These are phyloP conservation scores for Tylopilus sp. DNA, from an alignment of 768 basidiomycete species.

Conservation along the genomic window DNA sequence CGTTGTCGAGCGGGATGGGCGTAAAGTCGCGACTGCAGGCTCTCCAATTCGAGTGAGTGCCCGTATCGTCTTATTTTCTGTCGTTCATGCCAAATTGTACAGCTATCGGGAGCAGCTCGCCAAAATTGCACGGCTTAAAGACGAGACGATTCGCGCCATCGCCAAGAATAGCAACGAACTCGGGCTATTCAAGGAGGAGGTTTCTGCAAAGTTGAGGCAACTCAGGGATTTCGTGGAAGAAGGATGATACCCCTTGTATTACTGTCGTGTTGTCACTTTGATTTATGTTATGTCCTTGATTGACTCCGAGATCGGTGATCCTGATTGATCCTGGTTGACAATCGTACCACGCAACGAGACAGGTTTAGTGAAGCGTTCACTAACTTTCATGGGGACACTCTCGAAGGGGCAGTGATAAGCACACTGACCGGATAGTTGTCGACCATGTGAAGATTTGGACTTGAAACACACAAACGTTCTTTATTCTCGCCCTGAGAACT, in stretches of 20 bases:
- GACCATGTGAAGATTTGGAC: background rate
- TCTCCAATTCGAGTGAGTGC: conserved; percentile 68
- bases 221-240: conserved; percentile 67
- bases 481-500: background rate
- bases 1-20: conserved; percentile 77
- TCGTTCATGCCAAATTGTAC: conserved; percentile 5
- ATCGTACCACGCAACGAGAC: background rate
- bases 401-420: background rate
- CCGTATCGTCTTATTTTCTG: background rate
- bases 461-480: background rate
- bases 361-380: conserved; percentile 1
- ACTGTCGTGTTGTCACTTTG: background rate
- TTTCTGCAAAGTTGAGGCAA: conserved; percentile 66
- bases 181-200: conserved; percentile 75
- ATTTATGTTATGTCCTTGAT: background rate
- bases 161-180: conserved; percentile 85
- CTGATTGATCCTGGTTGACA: background rate
- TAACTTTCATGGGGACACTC: no score
- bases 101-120: conserved; percentile 81
- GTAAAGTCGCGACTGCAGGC: conserved; percentile 76
- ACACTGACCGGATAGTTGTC: background rate
- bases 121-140: conserved; percentile 67
- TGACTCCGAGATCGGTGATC: background rate
- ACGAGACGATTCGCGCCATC: conserved; percentile 77
- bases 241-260: conserved; percentile 20